A percentile compares a stretch with the other conserved stretches of the same genome.
Evolutionary conservation across 78 protist genomes (phyloP).

Genomic region (Dictyostelium firmibasis): DNA sequence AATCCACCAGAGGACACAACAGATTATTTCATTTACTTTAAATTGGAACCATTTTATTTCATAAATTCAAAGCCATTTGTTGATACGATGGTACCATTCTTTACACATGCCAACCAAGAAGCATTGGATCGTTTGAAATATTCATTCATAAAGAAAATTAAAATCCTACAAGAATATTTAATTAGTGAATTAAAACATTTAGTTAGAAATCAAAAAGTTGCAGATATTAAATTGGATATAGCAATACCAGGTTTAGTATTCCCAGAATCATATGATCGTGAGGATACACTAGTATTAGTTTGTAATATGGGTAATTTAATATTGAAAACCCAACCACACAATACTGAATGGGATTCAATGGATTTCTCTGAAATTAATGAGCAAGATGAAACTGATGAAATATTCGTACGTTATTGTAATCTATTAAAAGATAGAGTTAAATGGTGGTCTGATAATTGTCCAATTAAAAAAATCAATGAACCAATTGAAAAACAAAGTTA

Average conservation of each 20-base stretch:
- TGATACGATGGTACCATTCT: constrained; percentile 70
- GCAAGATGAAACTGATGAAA: constrained; percentile 33
- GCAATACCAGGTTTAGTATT: constrained; percentile 26
- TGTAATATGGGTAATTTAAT: constrained; percentile 1
- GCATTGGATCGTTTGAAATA: constrained; percentile 68
- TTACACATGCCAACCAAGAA: constrained; percentile 71
- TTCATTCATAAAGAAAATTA: constrained; percentile 35
- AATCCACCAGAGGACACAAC: constrained; percentile 30
- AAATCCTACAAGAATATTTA: constrained; percentile 17
- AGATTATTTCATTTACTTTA: constrained; percentile 10
- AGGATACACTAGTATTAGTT: constrained; percentile 23
- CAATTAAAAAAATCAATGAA: background rate
- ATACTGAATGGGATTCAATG: constrained; percentile 26
- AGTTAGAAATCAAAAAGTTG: constrained; percentile 64
- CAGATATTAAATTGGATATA: constrained; percentile 51
- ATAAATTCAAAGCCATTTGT: constrained; percentile 55
- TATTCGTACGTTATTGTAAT: background rate
- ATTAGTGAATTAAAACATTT: constrained; percentile 30
- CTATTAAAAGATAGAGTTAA: constrained; percentile 3
- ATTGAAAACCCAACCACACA: constrained; percentile 56
- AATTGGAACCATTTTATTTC: constrained; percentile 47
- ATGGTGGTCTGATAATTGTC: constrained; percentile 67
- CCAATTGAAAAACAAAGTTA: constrained; percentile 32
- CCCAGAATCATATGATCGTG: constrained; percentile 55
- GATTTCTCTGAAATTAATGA: constrained; percentile 25